phyloP scores from a whole-genome alignment of 352 stramenopile species.

The Globisporangium barbulae region DNA sequence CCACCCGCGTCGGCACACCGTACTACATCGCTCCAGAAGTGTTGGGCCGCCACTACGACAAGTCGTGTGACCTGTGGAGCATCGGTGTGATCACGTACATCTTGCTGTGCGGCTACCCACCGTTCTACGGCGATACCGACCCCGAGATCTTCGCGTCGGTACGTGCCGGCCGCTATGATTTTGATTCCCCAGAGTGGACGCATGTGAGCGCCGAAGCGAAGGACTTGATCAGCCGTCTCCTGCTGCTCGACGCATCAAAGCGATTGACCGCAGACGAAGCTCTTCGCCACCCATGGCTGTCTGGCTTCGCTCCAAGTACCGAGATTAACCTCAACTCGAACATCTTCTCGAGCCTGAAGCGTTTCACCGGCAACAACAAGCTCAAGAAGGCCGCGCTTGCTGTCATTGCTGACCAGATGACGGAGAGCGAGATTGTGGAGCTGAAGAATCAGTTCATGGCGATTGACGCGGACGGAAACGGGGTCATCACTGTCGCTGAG shows the following conservation, averaged over 20 bases:
- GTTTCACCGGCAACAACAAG: conserved; percentile 88
- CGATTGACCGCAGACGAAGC: conserved; percentile 91
- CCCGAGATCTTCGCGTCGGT: conserved; percentile 87
- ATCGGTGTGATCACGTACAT: conserved; percentile 97
- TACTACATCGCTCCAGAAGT: conserved; percentile 96
- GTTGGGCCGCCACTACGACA: conserved; percentile 93
- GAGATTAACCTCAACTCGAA: conserved; percentile 79
- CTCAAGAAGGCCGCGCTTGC: conserved; percentile 86
- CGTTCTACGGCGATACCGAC: conserved; percentile 95
- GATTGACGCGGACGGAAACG: conserved; percentile 83
- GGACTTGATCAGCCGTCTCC: conserved; percentile 92
- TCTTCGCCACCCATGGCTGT: conserved; percentile 81
- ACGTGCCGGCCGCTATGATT: conserved; percentile 77
- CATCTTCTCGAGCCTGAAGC: conserved; percentile 85
- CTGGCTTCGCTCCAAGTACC: conserved; percentile 67
- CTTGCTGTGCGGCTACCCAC: conserved; percentile 93
- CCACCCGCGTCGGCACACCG: conserved; percentile 95
- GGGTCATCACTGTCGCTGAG: conserved; percentile 89
- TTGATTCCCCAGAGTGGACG: conserved; percentile 83
- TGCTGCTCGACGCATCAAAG: conserved; percentile 91
- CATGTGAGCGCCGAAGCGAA: conserved; percentile 88
- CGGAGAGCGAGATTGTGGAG: conserved; percentile 77
- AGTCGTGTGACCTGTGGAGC: conserved; percentile 95
- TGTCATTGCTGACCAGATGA: conserved; percentile 86
- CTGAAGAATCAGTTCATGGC: conserved; percentile 87